These are phyloP conservation scores for Blastobotrys illinoisensis DNA, from an alignment of 1,139 yeast genomes.

Conservation along the genomic window DNA sequence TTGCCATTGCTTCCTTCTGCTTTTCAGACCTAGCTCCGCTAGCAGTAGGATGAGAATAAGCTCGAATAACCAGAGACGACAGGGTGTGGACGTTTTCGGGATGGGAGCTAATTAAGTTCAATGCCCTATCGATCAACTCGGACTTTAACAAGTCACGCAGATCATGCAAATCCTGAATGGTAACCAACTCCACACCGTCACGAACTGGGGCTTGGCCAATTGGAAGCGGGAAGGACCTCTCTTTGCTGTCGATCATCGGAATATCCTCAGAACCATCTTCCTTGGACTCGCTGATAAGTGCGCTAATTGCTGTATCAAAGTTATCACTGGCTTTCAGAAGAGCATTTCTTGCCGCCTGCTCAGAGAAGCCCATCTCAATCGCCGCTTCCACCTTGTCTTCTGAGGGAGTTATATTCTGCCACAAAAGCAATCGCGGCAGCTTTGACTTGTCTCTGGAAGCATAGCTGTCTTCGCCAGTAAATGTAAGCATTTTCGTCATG, in stretches of 20 bases:
- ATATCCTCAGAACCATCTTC: not conserved
- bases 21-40: constrained; percentile 18
- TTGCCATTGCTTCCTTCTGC: constrained; percentile 15
- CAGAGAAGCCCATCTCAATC: constrained; percentile 41
- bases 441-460: constrained; percentile 11
- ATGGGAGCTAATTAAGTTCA: constrained; percentile 44
- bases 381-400: constrained; percentile 47
- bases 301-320: constrained; percentile 6
- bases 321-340: constrained; percentile 17
- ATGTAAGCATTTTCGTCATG: constrained; percentile 20
- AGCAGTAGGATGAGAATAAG: constrained; percentile 22
- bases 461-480: constrained; percentile 19
- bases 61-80: constrained; percentile 43
- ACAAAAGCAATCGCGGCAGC: constrained; percentile 25
- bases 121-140: constrained; percentile 43
- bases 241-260: not conserved
- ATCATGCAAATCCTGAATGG: constrained; percentile 40
- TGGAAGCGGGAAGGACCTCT: constrained; percentile 7
- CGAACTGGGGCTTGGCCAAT: constrained; percentile 25
- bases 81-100: constrained; percentile 48
- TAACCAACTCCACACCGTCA: constrained; percentile 27
- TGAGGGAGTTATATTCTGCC: constrained; percentile 49
- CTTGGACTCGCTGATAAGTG: not conserved
- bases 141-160: constrained; percentile 35
- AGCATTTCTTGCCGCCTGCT: constrained; percentile 36